Base-by-base conservation (phyloP, 352 stramenopile species). In the Pythium grandisporangium region DNA sequence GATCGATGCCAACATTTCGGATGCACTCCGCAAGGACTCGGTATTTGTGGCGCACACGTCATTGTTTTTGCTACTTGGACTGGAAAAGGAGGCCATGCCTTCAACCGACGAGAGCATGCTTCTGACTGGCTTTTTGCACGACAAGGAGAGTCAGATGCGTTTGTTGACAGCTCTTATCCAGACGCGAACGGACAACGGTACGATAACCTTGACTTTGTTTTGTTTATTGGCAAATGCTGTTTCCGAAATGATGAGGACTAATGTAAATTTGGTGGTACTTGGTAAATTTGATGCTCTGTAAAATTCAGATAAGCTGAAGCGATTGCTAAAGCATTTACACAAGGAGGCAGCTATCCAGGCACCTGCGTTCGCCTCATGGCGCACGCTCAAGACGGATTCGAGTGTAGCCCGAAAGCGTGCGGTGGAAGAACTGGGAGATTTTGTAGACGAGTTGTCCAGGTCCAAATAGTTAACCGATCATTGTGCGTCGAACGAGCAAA, bases 341-440 rank as follows among this genome's bases (percentile, higher is more conserved):
- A 83, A 86, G 48, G 70, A 87, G 37, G 58, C 63, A 25, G 44
- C 84, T 45, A 57, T 69, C 29, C 55, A 55, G 2, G 58, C 23
- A 10, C 11, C 58, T 3, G 69, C 75, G 23, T 72, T 85, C 21
- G 58, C 24, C 58, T 82, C 74, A 48, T 92, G 78, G 78, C 63
- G 83, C 13, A 73, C 84, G 38, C 53, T 85, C 33, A 81, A 82
- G 59, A 64, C 69, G 48, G 73, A 89, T 62, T 74, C 74, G 69
- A 87, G 69, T 63, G 63, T 70, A 40, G 62, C 53, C 61, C 77
- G 75, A 55, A 83, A 83, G 66, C 66, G 70, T 22, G 73, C 77
- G 43, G 43, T 84, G 34, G 66, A 64, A 21, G 68, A 79, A 43
- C 61, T 89, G 37, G 69, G 73, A 40, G 58, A 71, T 60, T 85